Conservation (phyloP, 495 filamentous ascomycete genomes). For the Astrothelium macrocarpum region DNA sequence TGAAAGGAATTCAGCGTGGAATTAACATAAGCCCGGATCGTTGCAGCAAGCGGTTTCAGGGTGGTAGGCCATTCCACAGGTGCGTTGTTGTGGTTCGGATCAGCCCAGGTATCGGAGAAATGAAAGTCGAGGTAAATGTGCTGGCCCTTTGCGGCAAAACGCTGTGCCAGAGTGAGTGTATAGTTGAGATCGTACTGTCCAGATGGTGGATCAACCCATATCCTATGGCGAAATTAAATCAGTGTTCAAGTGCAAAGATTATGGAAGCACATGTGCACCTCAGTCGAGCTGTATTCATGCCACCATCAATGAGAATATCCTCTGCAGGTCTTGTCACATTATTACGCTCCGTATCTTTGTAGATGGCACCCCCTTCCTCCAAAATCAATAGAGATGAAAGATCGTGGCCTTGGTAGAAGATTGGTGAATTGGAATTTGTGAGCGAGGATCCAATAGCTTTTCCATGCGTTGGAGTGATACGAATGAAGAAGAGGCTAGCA, state of each 20-base stretch:
- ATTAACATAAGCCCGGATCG: slow-evolving; percentile 32
- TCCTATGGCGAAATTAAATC: neutral
- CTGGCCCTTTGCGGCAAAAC: slow-evolving; percentile 28
- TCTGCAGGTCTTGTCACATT: slow-evolving; percentile 32
- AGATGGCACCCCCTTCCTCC: slow-evolving; percentile 30
- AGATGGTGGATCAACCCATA: slow-evolving; percentile 26
- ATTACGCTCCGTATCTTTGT: slow-evolving; percentile 28
- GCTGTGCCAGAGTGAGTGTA: slow-evolving; percentile 24
- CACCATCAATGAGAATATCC: slow-evolving; percentile 35
- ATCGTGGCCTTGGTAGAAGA: slow-evolving; percentile 36
- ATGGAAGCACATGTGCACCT: slow-evolving; percentile 9
- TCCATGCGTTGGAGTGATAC: neutral
- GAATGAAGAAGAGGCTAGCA: neutral
- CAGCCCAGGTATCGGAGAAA: slow-evolving; percentile 33
- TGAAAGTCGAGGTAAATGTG: slow-evolving; percentile 29
- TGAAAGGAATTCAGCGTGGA: slow-evolving; percentile 32
- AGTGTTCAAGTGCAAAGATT: neutral
- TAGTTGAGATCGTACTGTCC: slow-evolving; percentile 29
- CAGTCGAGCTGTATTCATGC: slow-evolving; percentile 35
- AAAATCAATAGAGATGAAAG: slow-evolving; percentile 31
- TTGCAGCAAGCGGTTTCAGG: slow-evolving; percentile 21
- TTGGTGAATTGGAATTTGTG: neutral
- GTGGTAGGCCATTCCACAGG: slow-evolving; percentile 26
- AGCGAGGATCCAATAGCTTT: neutral
- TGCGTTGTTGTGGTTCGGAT: slow-evolving; percentile 32